Evolutionary conservation across 305 asterid species (phyloP).

Genomic region (Ruellia speciosa): DNA sequence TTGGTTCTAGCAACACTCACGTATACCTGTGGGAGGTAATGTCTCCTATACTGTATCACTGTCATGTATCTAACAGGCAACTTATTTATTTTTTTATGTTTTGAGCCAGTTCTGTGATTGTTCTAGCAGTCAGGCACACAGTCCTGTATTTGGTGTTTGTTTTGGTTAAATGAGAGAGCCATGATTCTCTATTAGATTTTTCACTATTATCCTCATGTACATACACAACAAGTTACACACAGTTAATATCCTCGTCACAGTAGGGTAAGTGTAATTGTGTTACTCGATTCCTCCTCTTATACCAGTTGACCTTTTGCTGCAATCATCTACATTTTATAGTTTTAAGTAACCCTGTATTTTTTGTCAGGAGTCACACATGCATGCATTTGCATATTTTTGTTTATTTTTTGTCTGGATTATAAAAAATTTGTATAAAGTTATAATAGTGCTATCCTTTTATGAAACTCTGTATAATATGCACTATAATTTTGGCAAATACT

Average conservation of each 20-base stretch:
- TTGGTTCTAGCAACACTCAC: constrained; percentile 91
- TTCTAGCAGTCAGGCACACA: constrained; percentile 7
- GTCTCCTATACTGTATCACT: background rate
- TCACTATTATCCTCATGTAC: constrained; percentile 1
- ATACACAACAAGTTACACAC: too few relatives aligned
- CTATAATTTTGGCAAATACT: background rate
- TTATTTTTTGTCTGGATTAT: background rate
- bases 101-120: constrained; percentile 6
- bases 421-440: background rate
- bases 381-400: too few relatives aligned
- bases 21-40: constrained; percentile 95
- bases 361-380: too few relatives aligned
- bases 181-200: constrained; percentile 10
- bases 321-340: background rate
- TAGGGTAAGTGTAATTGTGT: too few relatives aligned
- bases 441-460: background rate
- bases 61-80: background rate
- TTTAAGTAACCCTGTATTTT: background rate
- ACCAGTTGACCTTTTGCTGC: background rate
- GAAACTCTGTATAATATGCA: background rate
- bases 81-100: too few relatives aligned
- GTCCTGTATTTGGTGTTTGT: background rate
- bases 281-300: too few relatives aligned
- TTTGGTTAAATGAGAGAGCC: constrained; percentile 7
- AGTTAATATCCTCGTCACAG: too few relatives aligned